These are phyloP conservation scores for Polyrhizophydium stewartii DNA, from an alignment of 371 early-diverging fungal genomes.

Conservation along the genomic window DNA sequence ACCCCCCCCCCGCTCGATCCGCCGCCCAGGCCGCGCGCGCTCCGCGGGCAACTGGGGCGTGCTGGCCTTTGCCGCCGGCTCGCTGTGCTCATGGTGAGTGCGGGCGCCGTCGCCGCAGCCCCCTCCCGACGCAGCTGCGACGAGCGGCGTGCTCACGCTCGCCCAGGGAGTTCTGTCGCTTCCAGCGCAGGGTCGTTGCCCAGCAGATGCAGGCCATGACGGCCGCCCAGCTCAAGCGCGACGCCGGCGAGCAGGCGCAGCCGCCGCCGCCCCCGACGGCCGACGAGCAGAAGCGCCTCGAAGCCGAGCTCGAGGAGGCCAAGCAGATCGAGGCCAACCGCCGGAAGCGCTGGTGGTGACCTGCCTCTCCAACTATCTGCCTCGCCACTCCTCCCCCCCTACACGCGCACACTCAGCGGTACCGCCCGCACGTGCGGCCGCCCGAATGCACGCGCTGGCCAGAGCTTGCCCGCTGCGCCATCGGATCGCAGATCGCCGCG, in stretches of 20 bases:
- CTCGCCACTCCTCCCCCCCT: no score
- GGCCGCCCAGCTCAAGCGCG: neutral
- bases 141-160: neutral
- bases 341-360: neutral
- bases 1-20: neutral
- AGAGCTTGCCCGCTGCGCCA: no score
- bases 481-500: no score
- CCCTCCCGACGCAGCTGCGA: neutral
- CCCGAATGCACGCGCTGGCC: no score
- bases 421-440: no score
- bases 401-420: no score
- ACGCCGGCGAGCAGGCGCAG: neutral
- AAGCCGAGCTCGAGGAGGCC: neutral
- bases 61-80: neutral
- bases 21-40: neutral
- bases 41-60: neutral
- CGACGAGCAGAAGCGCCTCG: neutral
- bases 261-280: neutral
- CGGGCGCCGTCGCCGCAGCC: neutral
- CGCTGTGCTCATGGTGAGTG: neutral
- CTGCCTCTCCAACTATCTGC: no score
- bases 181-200: neutral
- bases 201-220: neutral
- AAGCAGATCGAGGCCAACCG: neutral
- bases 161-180: constrained; percentile 1